A percentile compares a stretch with the other conserved stretches of the same genome.
Evolutionary conservation across 1,139 yeast species (phyloP).

Genomic region (Hansenula sp.): DNA sequence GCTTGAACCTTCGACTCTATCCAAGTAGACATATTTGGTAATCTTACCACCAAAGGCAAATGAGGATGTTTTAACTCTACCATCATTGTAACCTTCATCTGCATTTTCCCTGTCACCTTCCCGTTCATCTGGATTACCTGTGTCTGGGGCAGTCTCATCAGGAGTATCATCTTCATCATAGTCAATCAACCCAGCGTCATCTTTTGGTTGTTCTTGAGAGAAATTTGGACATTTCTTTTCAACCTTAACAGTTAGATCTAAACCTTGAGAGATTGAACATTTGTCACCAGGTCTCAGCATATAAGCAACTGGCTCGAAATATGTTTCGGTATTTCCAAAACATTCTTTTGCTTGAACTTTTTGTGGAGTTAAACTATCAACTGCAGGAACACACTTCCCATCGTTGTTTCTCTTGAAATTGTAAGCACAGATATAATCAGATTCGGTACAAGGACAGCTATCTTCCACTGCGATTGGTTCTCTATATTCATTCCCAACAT

Average conservation of each 20-base stretch:
- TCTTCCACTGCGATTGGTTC: constrained; percentile 57
- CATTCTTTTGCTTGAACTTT: constrained; percentile 27
- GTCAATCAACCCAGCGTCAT: constrained; percentile 15
- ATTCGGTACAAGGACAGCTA: constrained; percentile 58
- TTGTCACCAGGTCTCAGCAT: constrained; percentile 39
- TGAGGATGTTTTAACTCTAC: constrained; percentile 29
- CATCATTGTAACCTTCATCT: constrained; percentile 29
- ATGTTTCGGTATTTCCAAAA: constrained; percentile 12
- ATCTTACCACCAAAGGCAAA: constrained; percentile 39
- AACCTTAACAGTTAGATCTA: constrained; percentile 6
- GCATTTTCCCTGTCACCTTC: constrained; percentile 31
- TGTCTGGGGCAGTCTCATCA: constrained; percentile 30
- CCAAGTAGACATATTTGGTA: constrained; percentile 41
- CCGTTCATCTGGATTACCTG: constrained; percentile 32
- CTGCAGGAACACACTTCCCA: constrained; percentile 51
- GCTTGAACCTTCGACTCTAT: constrained; percentile 32
- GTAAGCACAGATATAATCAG: constrained; percentile 70
- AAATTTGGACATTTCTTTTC: constrained; percentile 16
- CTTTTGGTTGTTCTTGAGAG: constrained; percentile 30
- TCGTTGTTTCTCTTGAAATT: constrained; percentile 44
- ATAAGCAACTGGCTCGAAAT: constrained; percentile 15
- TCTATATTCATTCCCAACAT: constrained; percentile 52
- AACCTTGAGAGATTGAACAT: constrained; percentile 24
- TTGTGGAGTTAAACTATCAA: constrained; percentile 20
- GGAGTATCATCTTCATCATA: constrained; percentile 31